phyloP scores from a whole-genome alignment of 371 early-diverging fungal genomes.

The Syncephalis plumigaleata region DNA sequence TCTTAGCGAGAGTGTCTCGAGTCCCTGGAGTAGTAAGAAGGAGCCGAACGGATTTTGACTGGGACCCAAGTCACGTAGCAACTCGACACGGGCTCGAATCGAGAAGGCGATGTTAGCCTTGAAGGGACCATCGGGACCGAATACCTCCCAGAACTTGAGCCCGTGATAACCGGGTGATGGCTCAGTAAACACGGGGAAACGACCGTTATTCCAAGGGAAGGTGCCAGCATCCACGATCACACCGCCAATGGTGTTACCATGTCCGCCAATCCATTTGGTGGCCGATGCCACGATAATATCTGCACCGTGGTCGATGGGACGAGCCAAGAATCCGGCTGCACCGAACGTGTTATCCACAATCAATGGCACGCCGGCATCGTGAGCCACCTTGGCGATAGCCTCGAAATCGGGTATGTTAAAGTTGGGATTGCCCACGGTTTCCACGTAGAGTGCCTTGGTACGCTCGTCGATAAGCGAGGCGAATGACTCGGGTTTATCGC shows the following conservation, averaged over 20 bases:
- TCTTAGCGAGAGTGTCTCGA: constrained; percentile 76
- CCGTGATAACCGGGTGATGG: constrained; percentile 76
- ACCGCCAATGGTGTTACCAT: constrained; percentile 73
- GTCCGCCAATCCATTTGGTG: constrained; percentile 84
- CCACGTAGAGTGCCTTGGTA: constrained; percentile 73
- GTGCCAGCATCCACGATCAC: constrained; percentile 70
- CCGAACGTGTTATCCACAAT: constrained; percentile 84
- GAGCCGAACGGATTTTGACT: constrained; percentile 72
- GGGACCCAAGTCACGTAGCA: constrained; percentile 67
- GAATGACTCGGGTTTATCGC: constrained; percentile 50
- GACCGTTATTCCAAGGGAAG: constrained; percentile 75
- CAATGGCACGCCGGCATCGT: constrained; percentile 64
- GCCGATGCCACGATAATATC: constrained; percentile 82
- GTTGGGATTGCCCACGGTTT: constrained; percentile 77
- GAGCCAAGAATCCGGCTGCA: constrained; percentile 69
- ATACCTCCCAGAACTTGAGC: constrained; percentile 65
- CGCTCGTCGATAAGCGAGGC: constrained; percentile 54
- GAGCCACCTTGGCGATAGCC: constrained; percentile 56
- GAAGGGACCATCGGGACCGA: constrained; percentile 41
- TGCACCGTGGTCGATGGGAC: constrained; percentile 77
- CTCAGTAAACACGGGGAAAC: constrained; percentile 72
- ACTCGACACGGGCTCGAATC: constrained; percentile 58
- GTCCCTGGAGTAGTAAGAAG: constrained; percentile 63
- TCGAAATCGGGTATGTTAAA: constrained; percentile 70
- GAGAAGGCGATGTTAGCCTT: constrained; percentile 45